These are phyloP conservation scores for Aspergillus novoparasiticus DNA, from an alignment of 2,329 filamentous ascomycete genomes.

Conservation along the genomic window DNA sequence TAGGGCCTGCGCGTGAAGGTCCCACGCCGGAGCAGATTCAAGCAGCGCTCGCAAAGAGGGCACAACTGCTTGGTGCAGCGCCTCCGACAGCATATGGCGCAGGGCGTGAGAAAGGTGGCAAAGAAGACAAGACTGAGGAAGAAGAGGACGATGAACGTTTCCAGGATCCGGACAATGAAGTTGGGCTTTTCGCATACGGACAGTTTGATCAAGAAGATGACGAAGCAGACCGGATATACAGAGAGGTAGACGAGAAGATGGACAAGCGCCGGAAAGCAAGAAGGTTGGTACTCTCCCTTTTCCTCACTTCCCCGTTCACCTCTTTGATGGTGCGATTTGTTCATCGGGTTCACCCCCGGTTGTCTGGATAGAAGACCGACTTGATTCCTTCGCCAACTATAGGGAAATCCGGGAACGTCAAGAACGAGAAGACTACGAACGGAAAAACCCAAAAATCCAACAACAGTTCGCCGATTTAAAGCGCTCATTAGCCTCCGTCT, in stretches of 20 bases:
- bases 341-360: conserved; percentile 64
- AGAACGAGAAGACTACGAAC: conserved; percentile 93
- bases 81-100: conserved; percentile 74
- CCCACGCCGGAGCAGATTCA: conserved; percentile 98
- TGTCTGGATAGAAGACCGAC: conserved; percentile 79
- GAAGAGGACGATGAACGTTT: conserved; percentile 80
- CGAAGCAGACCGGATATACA: conserved; percentile 94
- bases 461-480: conserved; percentile 97
- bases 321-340: conserved; percentile 55
- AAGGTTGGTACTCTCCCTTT: conserved; percentile 66
- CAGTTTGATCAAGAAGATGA: conserved; percentile 98
- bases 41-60: conserved; percentile 91
- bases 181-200: conserved; percentile 90
- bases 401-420: conserved; percentile 93
- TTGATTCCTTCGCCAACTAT: conserved; percentile 58
- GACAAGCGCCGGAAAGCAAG: conserved; percentile 81
- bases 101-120: conserved; percentile 65
- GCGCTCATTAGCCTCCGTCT: conserved; percentile 80
- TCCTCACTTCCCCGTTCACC: conserved; percentile 12
- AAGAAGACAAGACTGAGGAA: conserved; percentile 68
- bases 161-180: conserved; percentile 96
- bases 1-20: conserved; percentile 91
- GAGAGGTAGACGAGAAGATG: conserved; percentile 96
- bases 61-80: conserved; percentile 75
- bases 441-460: conserved; percentile 96